These are phyloP conservation scores for Dactylellina parvicollis DNA, from an alignment of 2,329 filamentous ascomycete genomes.

Conservation along the genomic window DNA sequence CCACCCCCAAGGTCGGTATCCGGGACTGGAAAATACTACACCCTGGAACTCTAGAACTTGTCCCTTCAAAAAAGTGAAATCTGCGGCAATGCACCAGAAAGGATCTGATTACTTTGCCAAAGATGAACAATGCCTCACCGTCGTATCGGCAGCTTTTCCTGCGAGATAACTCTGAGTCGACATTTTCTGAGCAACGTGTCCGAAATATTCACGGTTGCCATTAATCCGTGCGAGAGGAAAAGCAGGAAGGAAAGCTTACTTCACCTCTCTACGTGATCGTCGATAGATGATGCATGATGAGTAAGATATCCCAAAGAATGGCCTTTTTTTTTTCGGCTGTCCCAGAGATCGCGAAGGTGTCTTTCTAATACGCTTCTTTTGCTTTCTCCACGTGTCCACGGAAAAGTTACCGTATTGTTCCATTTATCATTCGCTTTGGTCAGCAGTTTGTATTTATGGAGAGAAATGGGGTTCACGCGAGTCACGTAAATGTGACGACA, in stretches of 20 bases:
- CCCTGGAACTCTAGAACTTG: too few species aligned
- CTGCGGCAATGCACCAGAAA: conserved; percentile 23
- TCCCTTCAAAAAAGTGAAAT: too few species aligned
- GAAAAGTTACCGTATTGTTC: conserved; percentile 9
- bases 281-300: conserved; percentile 43
- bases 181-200: conserved; percentile 28
- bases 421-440: conserved; percentile 43
- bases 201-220: not conserved
- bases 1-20: too few species aligned
- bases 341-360: not conserved
- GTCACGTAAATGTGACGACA: conserved; percentile 11
- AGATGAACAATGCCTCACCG: conserved; percentile 18
- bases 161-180: conserved; percentile 23
- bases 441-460: conserved; percentile 3
- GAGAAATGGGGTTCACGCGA: not conserved
- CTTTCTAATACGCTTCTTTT: conserved; percentile 19
- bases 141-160: conserved; percentile 26
- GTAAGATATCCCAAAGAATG: conserved; percentile 26
- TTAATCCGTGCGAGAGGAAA: not conserved
- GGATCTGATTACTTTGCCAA: conserved; percentile 43
- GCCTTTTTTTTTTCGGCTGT: conserved; percentile 5
- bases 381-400: conserved; percentile 4
- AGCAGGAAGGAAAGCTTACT: conserved; percentile 15
- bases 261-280: conserved; percentile 25
- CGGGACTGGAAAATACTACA: too few species aligned